These are phyloP conservation scores for Talaromyces sp. DNA, from an alignment of 2,329 filamentous ascomycete genomes.

Conservation along the genomic window DNA sequence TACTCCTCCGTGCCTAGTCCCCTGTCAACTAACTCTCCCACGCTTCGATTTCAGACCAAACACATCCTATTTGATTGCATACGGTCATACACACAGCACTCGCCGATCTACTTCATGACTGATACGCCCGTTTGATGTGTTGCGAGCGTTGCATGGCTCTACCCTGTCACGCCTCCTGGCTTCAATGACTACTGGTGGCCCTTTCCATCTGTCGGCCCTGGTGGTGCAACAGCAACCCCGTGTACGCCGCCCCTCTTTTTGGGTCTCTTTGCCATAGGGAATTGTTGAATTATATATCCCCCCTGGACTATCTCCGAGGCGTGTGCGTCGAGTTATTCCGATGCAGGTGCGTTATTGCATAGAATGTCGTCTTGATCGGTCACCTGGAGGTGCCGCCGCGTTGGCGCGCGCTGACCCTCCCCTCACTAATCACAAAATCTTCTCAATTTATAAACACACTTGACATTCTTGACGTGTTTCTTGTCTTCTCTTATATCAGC, in stretches of 20 bases:
- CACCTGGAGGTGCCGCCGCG: constrained; percentile 1
- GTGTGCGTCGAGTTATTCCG: constrained; percentile 31
- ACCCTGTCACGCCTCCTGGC: constrained; percentile 30
- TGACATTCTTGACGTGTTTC: neutral
- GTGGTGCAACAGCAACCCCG: constrained; percentile 36
- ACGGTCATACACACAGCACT: neutral
- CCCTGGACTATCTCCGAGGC: constrained; percentile 22
- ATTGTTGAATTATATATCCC: neutral
- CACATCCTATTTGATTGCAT: neutral
- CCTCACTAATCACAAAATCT: neutral
- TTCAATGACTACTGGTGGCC: constrained; percentile 39
- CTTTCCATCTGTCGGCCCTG: constrained; percentile 30
- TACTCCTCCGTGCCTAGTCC: neutral
- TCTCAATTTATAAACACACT: neutral
- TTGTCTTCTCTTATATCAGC: constrained; percentile 8
- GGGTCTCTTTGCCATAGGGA: constrained; percentile 17
- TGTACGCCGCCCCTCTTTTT: constrained; percentile 22
- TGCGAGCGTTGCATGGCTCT: constrained; percentile 16
- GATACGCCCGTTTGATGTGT: constrained; percentile 7
- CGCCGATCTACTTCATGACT: constrained; percentile 17
- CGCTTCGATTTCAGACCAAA: neutral
- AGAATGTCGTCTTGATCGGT: neutral
- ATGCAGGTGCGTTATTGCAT: constrained; percentile 36
- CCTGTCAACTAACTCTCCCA: neutral
- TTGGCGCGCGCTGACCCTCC: neutral